A percentile compares a stretch with the other conserved stretches of the same genome.
These are phyloP conservation scores for Chlorencoelia australis DNA, from an alignment of 2,329 filamentous ascomycete species.

Conservation along the genomic window DNA sequence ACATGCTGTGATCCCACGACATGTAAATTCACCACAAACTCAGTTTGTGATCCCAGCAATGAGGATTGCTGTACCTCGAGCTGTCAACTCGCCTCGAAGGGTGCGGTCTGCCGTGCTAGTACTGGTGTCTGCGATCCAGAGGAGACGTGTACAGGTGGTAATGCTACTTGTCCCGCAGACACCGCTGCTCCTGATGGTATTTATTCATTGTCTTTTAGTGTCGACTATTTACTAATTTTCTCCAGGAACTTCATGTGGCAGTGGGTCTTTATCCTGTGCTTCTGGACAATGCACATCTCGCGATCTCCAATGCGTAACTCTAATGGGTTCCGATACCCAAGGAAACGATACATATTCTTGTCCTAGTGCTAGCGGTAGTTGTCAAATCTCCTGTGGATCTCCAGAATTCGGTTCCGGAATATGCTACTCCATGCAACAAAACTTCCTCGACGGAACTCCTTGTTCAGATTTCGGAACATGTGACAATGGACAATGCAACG, in stretches of 20 bases:
- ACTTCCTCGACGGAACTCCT: constrained; percentile 84
- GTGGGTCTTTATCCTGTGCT: constrained; percentile 57
- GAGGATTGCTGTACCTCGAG: constrained; percentile 66
- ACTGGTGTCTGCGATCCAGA: constrained; percentile 76
- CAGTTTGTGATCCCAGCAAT: constrained; percentile 73
- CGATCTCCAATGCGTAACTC: constrained; percentile 75
- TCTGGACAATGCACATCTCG: constrained; percentile 92
- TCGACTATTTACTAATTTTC: constrained; percentile 10
- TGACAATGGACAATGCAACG: constrained; percentile 66
- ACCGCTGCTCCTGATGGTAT: constrained; percentile 55
- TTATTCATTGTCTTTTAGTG: not conserved
- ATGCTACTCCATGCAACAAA: constrained; percentile 74
- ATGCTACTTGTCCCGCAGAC: constrained; percentile 66
- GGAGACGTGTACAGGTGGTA: constrained; percentile 69
- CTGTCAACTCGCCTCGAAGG: constrained; percentile 58
- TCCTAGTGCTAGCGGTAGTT: constrained; percentile 56
- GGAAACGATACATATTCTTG: constrained; percentile 76
- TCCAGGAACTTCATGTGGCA: constrained; percentile 54
- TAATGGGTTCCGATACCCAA: constrained; percentile 66
- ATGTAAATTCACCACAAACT: constrained; percentile 65
- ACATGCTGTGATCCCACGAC: constrained; percentile 75
- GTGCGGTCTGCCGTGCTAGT: constrained; percentile 69
- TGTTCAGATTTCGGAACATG: constrained; percentile 77
- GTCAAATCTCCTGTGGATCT: constrained; percentile 63
- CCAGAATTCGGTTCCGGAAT: constrained; percentile 53